phyloP scores from a whole-genome alignment of 768 basidiomycete species.

The Lentinula sp. region DNA sequence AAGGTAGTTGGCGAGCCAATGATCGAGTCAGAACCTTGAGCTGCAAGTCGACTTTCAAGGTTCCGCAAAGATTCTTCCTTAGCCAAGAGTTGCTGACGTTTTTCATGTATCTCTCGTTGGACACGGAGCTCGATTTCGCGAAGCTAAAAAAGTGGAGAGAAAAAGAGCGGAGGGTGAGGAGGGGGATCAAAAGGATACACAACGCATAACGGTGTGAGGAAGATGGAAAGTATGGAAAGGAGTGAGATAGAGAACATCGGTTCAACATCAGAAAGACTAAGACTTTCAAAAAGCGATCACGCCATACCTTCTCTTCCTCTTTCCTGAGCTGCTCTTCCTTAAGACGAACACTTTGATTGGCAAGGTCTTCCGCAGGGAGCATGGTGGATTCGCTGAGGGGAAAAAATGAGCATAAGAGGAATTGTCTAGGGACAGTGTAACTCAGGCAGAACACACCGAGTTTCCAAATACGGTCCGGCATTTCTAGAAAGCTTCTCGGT shows the following conservation, averaged over 20 bases:
- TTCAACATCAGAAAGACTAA: background rate
- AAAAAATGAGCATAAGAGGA: background rate
- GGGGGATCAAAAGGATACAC: too few relatives aligned
- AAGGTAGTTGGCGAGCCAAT: background rate
- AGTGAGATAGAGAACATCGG: background rate
- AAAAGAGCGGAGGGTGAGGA: background rate
- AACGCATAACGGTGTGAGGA: too few relatives aligned
- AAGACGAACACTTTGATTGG: slow-evolving; percentile 77
- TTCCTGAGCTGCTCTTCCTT: slow-evolving; percentile 88
- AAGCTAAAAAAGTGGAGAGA: slow-evolving; percentile 26
- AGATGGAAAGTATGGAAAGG: background rate
- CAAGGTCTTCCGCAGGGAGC: slow-evolving; percentile 73
- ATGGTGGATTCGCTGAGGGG: slow-evolving; percentile 56
- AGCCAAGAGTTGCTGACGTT: slow-evolving; percentile 78
- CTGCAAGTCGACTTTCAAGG: slow-evolving; percentile 53
- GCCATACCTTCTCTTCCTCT: slow-evolving; percentile 73
- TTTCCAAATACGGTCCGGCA: slow-evolving; percentile 41
- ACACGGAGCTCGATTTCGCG: slow-evolving; percentile 84
- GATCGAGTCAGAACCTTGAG: slow-evolving; percentile 32
- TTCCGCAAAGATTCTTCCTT: slow-evolving; percentile 78
- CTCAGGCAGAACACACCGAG: slow-evolving; percentile 29
- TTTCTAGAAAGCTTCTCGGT: slow-evolving; percentile 82
- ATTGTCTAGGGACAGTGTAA: background rate
- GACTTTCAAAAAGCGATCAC: background rate
- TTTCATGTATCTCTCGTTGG: slow-evolving; percentile 84